Percentiles rank a stretch among this genome's conserved stretches.
phyloP scores from a whole-genome alignment of 352 stramenopile genomes.

The Phytophthora capsici region DNA sequence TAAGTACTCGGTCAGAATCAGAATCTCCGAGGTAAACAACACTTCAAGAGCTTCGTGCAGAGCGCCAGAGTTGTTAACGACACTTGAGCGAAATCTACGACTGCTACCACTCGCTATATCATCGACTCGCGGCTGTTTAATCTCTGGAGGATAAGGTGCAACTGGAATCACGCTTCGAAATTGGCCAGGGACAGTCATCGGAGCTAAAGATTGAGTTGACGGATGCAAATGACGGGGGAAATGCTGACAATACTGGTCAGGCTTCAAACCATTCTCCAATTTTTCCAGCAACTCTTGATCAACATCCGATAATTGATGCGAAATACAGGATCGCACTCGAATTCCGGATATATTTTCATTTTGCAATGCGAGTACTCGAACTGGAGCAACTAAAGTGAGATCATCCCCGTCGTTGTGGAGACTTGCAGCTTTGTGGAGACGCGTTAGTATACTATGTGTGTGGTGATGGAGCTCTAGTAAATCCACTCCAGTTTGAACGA shows the following conservation, averaged over 20 bases:
- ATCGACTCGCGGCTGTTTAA: no score
- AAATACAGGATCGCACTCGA: no score
- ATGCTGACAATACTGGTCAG: background rate
- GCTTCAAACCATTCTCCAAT: background rate
- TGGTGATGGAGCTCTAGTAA: conserved; percentile 7
- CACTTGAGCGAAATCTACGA: no score
- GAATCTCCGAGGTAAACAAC: no score
- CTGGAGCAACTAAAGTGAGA: background rate
- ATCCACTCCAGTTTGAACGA: conserved; percentile 8
- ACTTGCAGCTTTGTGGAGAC: background rate
- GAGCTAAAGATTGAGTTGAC: background rate
- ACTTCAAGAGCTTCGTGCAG: no score
- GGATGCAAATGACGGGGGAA: background rate
- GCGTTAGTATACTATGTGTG: background rate
- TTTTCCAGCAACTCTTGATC: background rate
- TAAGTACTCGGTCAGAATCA: no score
- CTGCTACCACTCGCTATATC: no score
- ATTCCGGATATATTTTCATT: background rate
- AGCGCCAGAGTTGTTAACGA: no score
- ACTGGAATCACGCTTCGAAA: background rate
- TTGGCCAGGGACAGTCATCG: background rate
- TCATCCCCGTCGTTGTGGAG: background rate
- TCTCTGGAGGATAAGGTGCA: background rate
- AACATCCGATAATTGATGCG: background rate
- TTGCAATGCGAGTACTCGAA: background rate